Evolutionary conservation across 352 stramenopile species (phyloP).

Genomic region (Phytophthora chlamydospora): DNA sequence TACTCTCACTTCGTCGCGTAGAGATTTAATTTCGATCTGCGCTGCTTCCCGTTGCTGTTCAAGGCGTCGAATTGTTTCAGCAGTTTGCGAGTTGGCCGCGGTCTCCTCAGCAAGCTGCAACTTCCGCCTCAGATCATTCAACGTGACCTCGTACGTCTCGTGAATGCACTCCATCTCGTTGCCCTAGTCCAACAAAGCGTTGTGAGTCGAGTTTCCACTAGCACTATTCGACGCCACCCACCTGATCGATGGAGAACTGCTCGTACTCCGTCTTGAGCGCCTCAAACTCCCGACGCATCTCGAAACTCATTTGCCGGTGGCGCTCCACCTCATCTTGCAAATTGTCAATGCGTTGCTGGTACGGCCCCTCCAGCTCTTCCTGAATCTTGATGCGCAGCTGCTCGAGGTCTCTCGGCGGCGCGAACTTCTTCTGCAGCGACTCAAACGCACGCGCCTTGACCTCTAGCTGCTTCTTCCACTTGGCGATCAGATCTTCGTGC

Average conservation of each 20-base stretch:
- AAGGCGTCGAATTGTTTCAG: conserved; percentile 53
- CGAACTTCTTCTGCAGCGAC: conserved; percentile 83
- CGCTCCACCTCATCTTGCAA: conserved; percentile 80
- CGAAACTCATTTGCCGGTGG: conserved; percentile 68
- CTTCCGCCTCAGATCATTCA: conserved; percentile 63
- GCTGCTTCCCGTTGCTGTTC: conserved; percentile 60
- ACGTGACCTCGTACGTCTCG: conserved; percentile 67
- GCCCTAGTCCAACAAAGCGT: conserved; percentile 29
- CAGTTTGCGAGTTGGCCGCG: conserved; percentile 39
- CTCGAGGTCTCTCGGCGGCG: conserved; percentile 79
- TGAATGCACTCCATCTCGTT: conserved; percentile 81
- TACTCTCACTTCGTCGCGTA: conserved; percentile 70
- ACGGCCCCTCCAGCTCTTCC: conserved; percentile 78
- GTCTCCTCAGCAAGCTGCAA: conserved; percentile 52
- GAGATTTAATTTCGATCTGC: conserved; percentile 65
- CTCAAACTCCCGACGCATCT: conserved; percentile 76
- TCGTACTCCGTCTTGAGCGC: conserved; percentile 88
- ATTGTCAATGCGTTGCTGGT: conserved; percentile 65
- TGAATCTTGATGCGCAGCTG: conserved; percentile 85
- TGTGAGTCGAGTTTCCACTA: not conserved
- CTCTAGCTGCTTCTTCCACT: conserved; percentile 88
- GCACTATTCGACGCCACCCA: conserved; percentile 7
- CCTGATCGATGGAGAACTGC: conserved; percentile 79
- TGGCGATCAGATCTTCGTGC: conserved; percentile 81
- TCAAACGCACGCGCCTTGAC: conserved; percentile 83